Percentiles rank a stretch among this genome's conserved stretches.
Conservation (phyloP, 2,329 filamentous ascomycete genomes). For the Zymoseptoria brevis region DNA sequence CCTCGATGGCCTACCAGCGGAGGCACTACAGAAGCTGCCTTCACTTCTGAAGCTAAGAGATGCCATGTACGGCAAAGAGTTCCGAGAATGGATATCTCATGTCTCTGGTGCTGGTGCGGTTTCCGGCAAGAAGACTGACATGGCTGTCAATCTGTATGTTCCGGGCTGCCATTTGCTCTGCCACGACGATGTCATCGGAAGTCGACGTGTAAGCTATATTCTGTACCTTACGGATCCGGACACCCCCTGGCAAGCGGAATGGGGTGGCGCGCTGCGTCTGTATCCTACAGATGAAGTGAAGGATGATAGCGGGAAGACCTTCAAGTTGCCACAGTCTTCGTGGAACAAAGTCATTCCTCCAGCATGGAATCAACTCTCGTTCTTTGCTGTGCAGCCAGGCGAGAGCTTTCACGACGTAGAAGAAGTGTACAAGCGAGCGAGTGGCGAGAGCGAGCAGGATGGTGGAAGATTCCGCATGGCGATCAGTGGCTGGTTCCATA, state of each 20-base stretch:
- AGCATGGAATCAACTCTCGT: slow-evolving; percentile 93
- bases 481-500: slow-evolving; percentile 98
- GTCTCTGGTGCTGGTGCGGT: slow-evolving; percentile 81
- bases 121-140: slow-evolving; percentile 91
- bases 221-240: slow-evolving; percentile 92
- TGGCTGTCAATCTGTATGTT: slow-evolving; percentile 98
- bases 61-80: slow-evolving; percentile 81
- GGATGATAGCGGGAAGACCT: slow-evolving; percentile 57
- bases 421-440: slow-evolving; percentile 72
- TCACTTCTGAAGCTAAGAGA: slow-evolving; percentile 89
- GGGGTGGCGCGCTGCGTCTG: slow-evolving; percentile 84
- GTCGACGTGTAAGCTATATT: slow-evolving; percentile 90
- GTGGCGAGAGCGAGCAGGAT: slow-evolving; percentile 55
- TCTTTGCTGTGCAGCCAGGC: slow-evolving; percentile 97
- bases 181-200: slow-evolving; percentile 99
- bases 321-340: slow-evolving; percentile 73
- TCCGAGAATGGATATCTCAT: slow-evolving; percentile 78
- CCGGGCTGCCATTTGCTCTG: slow-evolving; percentile 92
- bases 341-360: slow-evolving; percentile 78
- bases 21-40: slow-evolving; percentile 75
- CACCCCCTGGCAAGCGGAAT: slow-evolving; percentile 77
- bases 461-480: slow-evolving; percentile 85
- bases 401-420: slow-evolving; percentile 98
- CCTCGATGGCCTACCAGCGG: slow-evolving; percentile 84
- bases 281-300: slow-evolving; percentile 64